A percentile compares a stretch with the other conserved stretches of the same genome.
Conservation (phyloP, 805 yeast species). For the Starmerella floris region DNA sequence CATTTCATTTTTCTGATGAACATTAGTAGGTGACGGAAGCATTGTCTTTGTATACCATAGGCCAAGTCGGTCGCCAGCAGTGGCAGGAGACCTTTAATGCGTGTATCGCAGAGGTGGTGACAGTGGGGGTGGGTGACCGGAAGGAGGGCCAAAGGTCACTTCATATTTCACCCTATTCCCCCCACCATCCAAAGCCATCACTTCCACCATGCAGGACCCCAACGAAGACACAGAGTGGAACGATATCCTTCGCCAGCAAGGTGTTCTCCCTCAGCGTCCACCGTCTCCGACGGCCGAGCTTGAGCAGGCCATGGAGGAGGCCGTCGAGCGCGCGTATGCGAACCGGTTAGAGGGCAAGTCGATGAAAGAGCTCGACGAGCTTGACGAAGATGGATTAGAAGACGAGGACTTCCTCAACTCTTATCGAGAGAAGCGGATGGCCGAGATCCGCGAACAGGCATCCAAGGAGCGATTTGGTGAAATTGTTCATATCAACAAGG, state of each 20-base stretch:
- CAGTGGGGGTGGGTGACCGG: too few species aligned
- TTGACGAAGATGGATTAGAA: constrained; percentile 89
- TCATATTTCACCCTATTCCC: too few species aligned
- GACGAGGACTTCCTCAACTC: constrained; percentile 57
- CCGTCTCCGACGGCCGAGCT: constrained; percentile 77
- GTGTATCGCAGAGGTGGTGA: too few species aligned
- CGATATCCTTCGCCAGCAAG: constrained; percentile 79
- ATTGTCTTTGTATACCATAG: too few species aligned
- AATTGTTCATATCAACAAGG: constrained; percentile 67
- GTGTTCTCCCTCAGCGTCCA: constrained; percentile 83
- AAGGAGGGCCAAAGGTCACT: too few species aligned
- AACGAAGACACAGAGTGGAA: constrained; percentile 98
- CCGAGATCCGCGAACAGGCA: constrained; percentile 52
- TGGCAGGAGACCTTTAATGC: too few species aligned
- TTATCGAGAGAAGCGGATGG: constrained; percentile 64
- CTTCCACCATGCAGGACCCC: constrained; percentile 49
- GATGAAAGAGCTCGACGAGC: constrained; percentile 67
- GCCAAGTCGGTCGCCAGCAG: too few species aligned
- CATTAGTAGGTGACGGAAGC: not conserved
- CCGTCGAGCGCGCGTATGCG: constrained; percentile 63
- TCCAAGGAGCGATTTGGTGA: constrained; percentile 52
- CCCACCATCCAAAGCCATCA: too few species aligned
- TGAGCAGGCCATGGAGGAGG: constrained; percentile 80
- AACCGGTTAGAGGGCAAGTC: constrained; percentile 66
- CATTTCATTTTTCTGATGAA: not conserved